Conservation (phyloP, 108 stramenopile species). For the Discostella stelligeroides region DNA sequence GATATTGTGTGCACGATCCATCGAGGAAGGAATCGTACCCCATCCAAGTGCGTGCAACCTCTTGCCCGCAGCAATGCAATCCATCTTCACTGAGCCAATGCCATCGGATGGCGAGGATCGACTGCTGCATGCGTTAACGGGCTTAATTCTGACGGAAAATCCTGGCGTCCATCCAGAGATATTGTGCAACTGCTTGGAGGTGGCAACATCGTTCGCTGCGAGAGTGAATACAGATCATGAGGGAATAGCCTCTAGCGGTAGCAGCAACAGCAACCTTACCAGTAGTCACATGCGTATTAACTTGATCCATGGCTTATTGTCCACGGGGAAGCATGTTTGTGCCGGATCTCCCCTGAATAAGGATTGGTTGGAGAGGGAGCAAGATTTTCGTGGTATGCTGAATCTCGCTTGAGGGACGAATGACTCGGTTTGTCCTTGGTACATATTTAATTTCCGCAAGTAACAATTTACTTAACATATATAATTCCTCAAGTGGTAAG, state of each 20-base stretch:
- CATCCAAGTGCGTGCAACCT: constrained; percentile 68
- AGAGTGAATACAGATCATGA: constrained; percentile 9
- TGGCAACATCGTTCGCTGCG: constrained; percentile 21
- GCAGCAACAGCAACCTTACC: constrained; percentile 38
- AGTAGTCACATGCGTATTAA: constrained; percentile 59
- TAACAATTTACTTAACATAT: too few relatives aligned
- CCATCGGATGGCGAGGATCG: constrained; percentile 56
- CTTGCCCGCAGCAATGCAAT: constrained; percentile 55
- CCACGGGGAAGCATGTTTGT: constrained; percentile 52
- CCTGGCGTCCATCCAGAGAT: constrained; percentile 48
- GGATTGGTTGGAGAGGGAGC: constrained; percentile 5
- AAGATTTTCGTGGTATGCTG: constrained; percentile 1
- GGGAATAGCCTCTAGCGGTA: not conserved
- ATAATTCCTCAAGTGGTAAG: too few relatives aligned
- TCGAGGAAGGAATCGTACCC: constrained; percentile 80
- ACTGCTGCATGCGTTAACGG: constrained; percentile 58
- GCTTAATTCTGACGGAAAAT: constrained; percentile 55
- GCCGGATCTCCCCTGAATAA: constrained; percentile 9
- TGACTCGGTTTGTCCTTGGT: too few relatives aligned
- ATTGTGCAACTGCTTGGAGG: constrained; percentile 57
- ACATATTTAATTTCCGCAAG: not conserved
- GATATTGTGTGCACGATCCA: constrained; percentile 60
- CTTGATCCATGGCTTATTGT: constrained; percentile 70
- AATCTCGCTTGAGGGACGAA: not conserved
- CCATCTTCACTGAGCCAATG: constrained; percentile 31